Base-by-base conservation (phyloP, 805 yeast species). In the Yarrowia alimentaria region DNA sequence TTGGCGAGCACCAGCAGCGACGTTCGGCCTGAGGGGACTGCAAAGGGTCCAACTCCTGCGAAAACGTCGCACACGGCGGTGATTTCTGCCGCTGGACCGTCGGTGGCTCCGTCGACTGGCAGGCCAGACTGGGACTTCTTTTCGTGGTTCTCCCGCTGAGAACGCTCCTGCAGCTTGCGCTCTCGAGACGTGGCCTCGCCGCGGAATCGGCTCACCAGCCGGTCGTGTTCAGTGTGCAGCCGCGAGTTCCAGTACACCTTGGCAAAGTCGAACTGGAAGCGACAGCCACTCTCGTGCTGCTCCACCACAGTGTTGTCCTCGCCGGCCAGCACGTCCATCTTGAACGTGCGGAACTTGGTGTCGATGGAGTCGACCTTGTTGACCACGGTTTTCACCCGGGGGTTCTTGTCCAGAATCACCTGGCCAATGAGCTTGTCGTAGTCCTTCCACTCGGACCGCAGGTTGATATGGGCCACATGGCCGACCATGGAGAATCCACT, bases 1-100 rank as follows among this genome's bases (percentile, higher is more conserved):
- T 90, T 93, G 9, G 97, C 96, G 58, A 93, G 72, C 0, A 87
- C 95, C 48, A 90, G 64, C 9, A 81, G 84, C 12, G 77, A 76
- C 55, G 83, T 86, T 65, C 84, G 88, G 11, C 90, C 98, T 0
- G 97, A 95, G 0, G 99, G 99, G 1, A 93, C 79, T 1, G 95
- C 91, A 70, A 94, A 93, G 4, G 99, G 99, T 0, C 99, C 99
- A 1, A 93, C 98, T 38, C 99, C 99, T 0, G 96, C 98, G 79
- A 94, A 86, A 0, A 89, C 97, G 69, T 93, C 99, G 60, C 88
- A 87, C 0, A 94, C 85, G 6, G 88, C 85, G 11, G 42, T 47
- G 6, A 7, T 29, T 29, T 29, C 17, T 9, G 32, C 16, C 17
- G 13, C 32, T n/a, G 32, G 16, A n/a, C 6, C 32, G 11, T 29